These are phyloP conservation scores for Ustulina deusta DNA, from an alignment of 2,329 filamentous ascomycete species.

Conservation along the genomic window DNA sequence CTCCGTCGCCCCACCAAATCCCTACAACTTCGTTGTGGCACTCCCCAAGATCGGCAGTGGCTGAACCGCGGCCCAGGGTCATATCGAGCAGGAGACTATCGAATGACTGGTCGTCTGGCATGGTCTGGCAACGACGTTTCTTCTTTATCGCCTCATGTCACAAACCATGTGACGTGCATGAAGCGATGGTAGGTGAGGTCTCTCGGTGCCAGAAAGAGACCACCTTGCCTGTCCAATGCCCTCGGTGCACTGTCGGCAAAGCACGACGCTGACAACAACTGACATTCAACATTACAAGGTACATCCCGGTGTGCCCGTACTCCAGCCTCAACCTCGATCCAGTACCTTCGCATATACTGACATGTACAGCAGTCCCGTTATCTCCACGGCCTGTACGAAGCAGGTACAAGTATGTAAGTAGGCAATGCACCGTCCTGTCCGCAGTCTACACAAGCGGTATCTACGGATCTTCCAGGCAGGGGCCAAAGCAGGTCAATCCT, in stretches of 20 bases:
- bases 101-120: conserved; percentile 1
- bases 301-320: neutral
- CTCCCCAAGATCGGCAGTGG: conserved; percentile 27
- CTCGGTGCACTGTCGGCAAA: conserved; percentile 1
- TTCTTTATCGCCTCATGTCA: neutral
- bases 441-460: neutral
- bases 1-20: conserved; percentile 13
- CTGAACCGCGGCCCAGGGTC: conserved; percentile 21
- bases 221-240: neutral
- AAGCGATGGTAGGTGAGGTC: conserved; percentile 15
- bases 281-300: neutral
- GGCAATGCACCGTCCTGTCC: neutral
- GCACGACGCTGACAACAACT: conserved; percentile 12
- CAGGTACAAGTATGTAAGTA: neutral
- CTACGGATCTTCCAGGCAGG: conserved; percentile 8
- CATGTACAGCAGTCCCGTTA: no score
- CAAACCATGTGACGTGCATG: conserved; percentile 33
- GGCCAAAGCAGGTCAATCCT: conserved; percentile 22
- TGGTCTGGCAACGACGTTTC: neutral
- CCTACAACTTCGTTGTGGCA: conserved; percentile 17
- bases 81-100: neutral
- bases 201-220: no score
- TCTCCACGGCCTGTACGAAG: no score
- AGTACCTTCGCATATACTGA: neutral
- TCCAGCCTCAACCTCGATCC: conserved; percentile 4